A percentile compares a stretch with the other conserved stretches of the same genome.
These are phyloP conservation scores for Microsporum audouinii DNA, from an alignment of 2,329 filamentous ascomycete species.

Conservation along the genomic window DNA sequence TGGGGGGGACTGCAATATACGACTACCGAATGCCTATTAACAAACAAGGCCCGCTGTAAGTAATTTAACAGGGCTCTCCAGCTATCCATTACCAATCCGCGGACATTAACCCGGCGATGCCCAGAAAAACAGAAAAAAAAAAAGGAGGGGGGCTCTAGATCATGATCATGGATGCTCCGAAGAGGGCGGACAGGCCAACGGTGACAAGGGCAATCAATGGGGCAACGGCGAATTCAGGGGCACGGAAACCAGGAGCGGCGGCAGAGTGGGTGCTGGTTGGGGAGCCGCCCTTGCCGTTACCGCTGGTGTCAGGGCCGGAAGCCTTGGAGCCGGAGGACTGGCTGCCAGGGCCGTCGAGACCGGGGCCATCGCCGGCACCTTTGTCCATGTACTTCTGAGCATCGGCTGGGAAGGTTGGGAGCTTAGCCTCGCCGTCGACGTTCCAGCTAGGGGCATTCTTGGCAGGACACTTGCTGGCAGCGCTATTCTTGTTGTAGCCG, in stretches of 20 bases:
- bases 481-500: constrained; percentile 46
- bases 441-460: constrained; percentile 45
- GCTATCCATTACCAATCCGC: not conserved
- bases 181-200: constrained; percentile 42
- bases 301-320: constrained; percentile 37
- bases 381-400: constrained; percentile 47
- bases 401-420: constrained; percentile 47
- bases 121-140: not conserved
- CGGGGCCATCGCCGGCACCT: constrained; percentile 47
- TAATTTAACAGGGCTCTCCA: not conserved
- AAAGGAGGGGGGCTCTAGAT: constrained; percentile 5
- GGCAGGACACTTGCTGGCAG: constrained; percentile 43
- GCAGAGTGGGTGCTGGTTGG: constrained; percentile 22
- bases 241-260: constrained; percentile 35
- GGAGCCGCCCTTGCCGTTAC: constrained; percentile 18
- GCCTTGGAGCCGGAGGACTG: constrained; percentile 44
- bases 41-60: not conserved
- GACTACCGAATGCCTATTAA: not conserved
- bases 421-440: constrained; percentile 37
- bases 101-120: not conserved
- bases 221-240: constrained; percentile 38
- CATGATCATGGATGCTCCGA: constrained; percentile 37
- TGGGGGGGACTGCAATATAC: not conserved
- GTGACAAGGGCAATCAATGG: constrained; percentile 43
- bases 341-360: constrained; percentile 44